phyloP scores from a whole-genome alignment of 2,329 filamentous ascomycete genomes.

The Colletotrichum cereale region DNA sequence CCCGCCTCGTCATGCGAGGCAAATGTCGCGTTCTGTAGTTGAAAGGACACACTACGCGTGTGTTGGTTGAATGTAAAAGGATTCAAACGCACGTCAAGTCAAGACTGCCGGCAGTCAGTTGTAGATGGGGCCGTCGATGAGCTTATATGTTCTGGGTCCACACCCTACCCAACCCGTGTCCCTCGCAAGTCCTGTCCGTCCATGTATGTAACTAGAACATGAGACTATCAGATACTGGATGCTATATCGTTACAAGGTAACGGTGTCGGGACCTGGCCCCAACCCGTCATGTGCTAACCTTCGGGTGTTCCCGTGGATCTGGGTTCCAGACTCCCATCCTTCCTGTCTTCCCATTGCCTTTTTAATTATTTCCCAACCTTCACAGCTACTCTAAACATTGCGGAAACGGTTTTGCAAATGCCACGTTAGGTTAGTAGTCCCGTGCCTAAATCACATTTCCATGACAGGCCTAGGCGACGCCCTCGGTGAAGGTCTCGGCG shows the following conservation, averaged over 20 bases:
- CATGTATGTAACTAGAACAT: background rate
- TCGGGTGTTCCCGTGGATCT: background rate
- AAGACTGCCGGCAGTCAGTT: background rate
- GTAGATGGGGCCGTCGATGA: background rate
- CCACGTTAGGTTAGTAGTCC: too few relatives aligned
- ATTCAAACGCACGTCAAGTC: slow-evolving; percentile 11
- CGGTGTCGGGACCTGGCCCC: too few relatives aligned
- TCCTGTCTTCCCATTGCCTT: background rate
- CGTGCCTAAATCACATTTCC: background rate
- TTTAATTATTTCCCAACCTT: background rate
- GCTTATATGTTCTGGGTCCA: background rate
- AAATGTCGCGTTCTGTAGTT: slow-evolving; percentile 24
- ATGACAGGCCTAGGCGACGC: slow-evolving; percentile 1
- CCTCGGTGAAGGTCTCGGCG: slow-evolving; percentile 14
- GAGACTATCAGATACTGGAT: background rate
- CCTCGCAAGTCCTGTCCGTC: too few relatives aligned
- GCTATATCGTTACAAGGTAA: background rate
- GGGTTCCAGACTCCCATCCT: background rate
- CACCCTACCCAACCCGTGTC: background rate
- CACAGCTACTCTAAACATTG: too few relatives aligned
- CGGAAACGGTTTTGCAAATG: too few relatives aligned
- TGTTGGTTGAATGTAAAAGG: slow-evolving; percentile 19
- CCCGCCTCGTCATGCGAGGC: slow-evolving; percentile 17
- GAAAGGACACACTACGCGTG: background rate
- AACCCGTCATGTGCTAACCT: background rate